Evolutionary conservation across 2,329 filamentous ascomycete genomes (phyloP).

Genomic region (Penicillium fuscoglaucum): DNA sequence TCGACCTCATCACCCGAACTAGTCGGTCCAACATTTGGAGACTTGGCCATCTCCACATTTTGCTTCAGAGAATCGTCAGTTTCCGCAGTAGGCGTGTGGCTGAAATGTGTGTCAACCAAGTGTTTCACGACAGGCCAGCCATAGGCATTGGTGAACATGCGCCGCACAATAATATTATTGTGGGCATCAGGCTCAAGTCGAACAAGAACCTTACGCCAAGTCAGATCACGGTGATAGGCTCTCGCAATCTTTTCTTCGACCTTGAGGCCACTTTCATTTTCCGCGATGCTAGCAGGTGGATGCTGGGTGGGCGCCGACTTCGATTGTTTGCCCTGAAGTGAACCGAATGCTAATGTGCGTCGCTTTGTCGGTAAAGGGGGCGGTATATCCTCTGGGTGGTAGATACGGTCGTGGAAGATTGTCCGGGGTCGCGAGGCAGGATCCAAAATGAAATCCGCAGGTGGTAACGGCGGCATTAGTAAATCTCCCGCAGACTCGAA

Average conservation of each 20-base stretch:
- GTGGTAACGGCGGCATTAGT: slow-evolving; percentile 83
- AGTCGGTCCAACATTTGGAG: slow-evolving; percentile 56
- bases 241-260: slow-evolving; percentile 98
- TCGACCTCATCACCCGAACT: slow-evolving; percentile 66
- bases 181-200: slow-evolving; percentile 95
- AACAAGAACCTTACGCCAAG: slow-evolving; percentile 96
- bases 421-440: slow-evolving; percentile 78
- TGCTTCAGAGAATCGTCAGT: slow-evolving; percentile 68
- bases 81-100: slow-evolving; percentile 66
- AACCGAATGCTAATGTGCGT: slow-evolving; percentile 41
- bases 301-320: slow-evolving; percentile 15
- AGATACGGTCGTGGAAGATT: slow-evolving; percentile 96
- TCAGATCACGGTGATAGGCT: slow-evolving; percentile 86
- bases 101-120: slow-evolving; percentile 91
- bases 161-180: slow-evolving; percentile 95
- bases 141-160: slow-evolving; percentile 96
- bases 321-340: slow-evolving; percentile 22
- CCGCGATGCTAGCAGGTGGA: slow-evolving; percentile 16
- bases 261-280: slow-evolving; percentile 60
- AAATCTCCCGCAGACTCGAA: slow-evolving; percentile 94
- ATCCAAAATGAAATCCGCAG: slow-evolving; percentile 77
- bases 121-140: slow-evolving; percentile 98
- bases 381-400: slow-evolving; percentile 90
- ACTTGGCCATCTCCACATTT: slow-evolving; percentile 68
- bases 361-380: slow-evolving; percentile 60